Evolutionary conservation across 1,284 basidiomycete species (phyloP).

Genomic region (Coniferiporia sulphurascens): DNA sequence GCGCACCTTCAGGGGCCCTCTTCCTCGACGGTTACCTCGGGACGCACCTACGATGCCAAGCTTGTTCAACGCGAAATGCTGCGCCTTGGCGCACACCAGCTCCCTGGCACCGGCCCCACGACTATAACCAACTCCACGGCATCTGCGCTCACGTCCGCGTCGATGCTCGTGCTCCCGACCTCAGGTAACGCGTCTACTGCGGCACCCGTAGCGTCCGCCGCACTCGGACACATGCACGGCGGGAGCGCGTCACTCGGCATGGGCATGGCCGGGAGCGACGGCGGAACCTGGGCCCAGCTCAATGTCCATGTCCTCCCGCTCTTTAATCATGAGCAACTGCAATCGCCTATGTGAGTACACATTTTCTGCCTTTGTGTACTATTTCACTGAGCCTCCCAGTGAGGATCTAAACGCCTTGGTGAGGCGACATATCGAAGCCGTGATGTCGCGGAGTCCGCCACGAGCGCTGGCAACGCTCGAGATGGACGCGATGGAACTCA

Average conservation of each 20-base stretch:
- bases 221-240: constrained; percentile 22
- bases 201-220: constrained; percentile 11
- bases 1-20: constrained; percentile 9
- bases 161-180: constrained; percentile 30
- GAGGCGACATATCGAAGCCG: constrained; percentile 67
- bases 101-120: constrained; percentile 11
- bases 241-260: constrained; percentile 14
- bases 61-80: constrained; percentile 21
- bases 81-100: constrained; percentile 8
- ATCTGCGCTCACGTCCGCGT: constrained; percentile 32
- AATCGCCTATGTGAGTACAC: constrained; percentile 65
- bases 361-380: background rate
- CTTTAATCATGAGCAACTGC: constrained; percentile 89
- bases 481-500: constrained; percentile 77
- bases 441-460: constrained; percentile 59
- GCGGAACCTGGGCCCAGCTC: constrained; percentile 68
- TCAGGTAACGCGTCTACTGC: constrained; percentile 24
- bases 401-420: constrained; percentile 88
- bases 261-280: constrained; percentile 23
- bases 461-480: constrained; percentile 67
- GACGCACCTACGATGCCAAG: constrained; percentile 21
- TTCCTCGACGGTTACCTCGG: constrained; percentile 15
- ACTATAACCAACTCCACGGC: constrained; percentile 12
- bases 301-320: constrained; percentile 86
- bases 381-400: constrained; percentile 33